Evolutionary conservation across 2,329 filamentous ascomycete species (phyloP).

Genomic region (Cladosporium halotolerans): DNA sequence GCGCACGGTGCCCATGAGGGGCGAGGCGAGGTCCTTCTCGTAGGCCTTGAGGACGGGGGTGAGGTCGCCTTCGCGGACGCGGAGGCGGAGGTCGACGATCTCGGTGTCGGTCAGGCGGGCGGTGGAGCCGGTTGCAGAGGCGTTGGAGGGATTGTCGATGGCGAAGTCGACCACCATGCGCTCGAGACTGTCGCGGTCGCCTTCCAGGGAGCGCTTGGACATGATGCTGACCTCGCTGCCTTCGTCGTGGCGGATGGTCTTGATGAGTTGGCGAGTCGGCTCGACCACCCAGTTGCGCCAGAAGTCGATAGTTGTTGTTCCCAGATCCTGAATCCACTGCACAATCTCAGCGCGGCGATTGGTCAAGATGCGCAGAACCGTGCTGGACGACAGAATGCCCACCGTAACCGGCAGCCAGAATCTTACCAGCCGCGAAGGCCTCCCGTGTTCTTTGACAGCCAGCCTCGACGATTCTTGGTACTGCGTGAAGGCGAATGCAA

Average conservation of each 20-base stretch:
- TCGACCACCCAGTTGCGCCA: conserved; percentile 96
- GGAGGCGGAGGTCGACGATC: conserved; percentile 66
- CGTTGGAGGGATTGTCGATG: conserved; percentile 65
- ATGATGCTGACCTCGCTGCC: conserved; percentile 93
- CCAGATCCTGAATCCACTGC: conserved; percentile 73
- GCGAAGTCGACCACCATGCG: conserved; percentile 98
- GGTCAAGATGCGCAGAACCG: conserved; percentile 71
- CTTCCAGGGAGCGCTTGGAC: conserved; percentile 84
- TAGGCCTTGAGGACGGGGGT: conserved; percentile 88
- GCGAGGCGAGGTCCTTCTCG: conserved; percentile 77
- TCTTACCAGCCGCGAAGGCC: conserved; percentile 66
- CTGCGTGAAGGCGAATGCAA: conserved; percentile 61
- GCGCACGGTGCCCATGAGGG: conserved; percentile 72
- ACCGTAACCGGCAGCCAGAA: conserved; percentile 79
- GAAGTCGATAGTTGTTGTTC: conserved; percentile 75
- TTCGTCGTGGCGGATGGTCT: conserved; percentile 87
- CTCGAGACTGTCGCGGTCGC: conserved; percentile 85
- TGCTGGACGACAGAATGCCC: conserved; percentile 75
- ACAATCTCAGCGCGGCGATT: conserved; percentile 70
- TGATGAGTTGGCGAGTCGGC: conserved; percentile 73
- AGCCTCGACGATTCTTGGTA: conserved; percentile 54
- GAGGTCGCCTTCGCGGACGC: conserved; percentile 85
- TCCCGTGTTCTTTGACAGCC: conserved; percentile 61
- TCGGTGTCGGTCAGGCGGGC: conserved; percentile 56
- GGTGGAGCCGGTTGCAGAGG: conserved; percentile 36